Conservation (phyloP, 2,329 filamentous ascomycete species). For the Fusarium cicatricum region DNA sequence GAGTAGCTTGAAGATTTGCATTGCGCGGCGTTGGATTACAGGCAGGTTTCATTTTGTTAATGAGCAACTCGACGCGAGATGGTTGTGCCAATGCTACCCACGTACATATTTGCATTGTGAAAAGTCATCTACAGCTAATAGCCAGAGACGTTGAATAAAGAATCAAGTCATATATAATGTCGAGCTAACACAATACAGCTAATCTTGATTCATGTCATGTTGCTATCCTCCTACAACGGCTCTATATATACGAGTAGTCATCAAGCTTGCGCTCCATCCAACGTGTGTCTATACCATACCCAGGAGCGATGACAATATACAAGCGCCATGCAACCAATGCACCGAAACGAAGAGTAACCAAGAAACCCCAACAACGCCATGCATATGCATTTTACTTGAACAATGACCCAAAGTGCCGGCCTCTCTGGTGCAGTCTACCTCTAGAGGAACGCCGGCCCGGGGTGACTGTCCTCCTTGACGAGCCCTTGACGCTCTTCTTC, state of each 20-base stretch:
- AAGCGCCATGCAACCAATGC: slow-evolving; percentile 29
- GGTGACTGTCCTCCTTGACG: slow-evolving; percentile 66
- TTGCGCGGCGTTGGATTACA: slow-evolving; percentile 18
- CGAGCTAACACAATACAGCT: slow-evolving; percentile 19
- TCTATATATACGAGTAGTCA: slow-evolving; percentile 35
- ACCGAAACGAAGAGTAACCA: slow-evolving; percentile 10
- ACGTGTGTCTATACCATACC: slow-evolving; percentile 33
- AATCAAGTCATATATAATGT: too few relatives aligned
- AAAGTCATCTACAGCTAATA: too few relatives aligned
- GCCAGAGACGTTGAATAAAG: too few relatives aligned
- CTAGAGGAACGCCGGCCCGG: slow-evolving; percentile 30
- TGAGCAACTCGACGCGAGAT: too few relatives aligned
- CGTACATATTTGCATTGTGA: too few relatives aligned
- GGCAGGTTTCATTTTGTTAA: not conserved
- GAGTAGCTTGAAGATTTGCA: slow-evolving; percentile 2
- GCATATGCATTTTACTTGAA: slow-evolving; percentile 31
- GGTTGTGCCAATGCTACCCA: too few relatives aligned
- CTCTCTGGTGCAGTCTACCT: too few relatives aligned
- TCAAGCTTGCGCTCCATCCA: slow-evolving; percentile 38
- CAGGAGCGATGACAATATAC: slow-evolving; percentile 33
- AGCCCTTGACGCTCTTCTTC: slow-evolving; percentile 86
- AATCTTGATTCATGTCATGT: slow-evolving; percentile 38
- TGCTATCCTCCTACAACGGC: slow-evolving; percentile 27
- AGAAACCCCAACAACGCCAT: slow-evolving; percentile 38
- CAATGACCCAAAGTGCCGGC: slow-evolving; percentile 1